These are phyloP conservation scores for Penium margaritaceum DNA, from an alignment of 139 green algal genomes.

Conservation along the genomic window DNA sequence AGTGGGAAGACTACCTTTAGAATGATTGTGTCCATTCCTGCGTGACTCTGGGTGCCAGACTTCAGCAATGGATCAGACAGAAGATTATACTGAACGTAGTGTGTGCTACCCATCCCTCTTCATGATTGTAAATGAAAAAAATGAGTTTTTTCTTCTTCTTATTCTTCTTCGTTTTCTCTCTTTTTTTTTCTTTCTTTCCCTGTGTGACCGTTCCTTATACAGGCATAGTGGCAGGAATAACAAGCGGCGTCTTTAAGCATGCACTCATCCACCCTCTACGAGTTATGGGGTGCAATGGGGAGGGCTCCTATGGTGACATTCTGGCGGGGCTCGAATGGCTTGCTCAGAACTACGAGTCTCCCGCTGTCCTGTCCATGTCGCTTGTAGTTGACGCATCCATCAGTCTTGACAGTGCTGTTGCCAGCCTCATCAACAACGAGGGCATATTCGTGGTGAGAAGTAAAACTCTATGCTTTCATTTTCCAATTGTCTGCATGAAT, in stretches of 20 bases:
- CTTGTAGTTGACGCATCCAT: conserved; percentile 6
- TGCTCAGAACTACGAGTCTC: neutral
- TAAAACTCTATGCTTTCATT: no score
- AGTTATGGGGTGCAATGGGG: conserved; percentile 12
- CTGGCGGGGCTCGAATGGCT: conserved; percentile 30
- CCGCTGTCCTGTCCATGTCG: conserved; percentile 30
- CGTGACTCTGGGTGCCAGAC: no score
- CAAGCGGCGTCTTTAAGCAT: conserved; percentile 7
- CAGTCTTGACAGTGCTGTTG: conserved; percentile 21
- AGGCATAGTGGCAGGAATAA: conserved; percentile 5
- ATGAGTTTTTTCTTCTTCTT: no score
- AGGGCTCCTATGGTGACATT: conserved; percentile 12
- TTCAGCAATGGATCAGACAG: no score
- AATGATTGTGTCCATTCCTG: no score
- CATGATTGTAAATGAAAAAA: no score
- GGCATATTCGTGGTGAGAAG: conserved; percentile 27
- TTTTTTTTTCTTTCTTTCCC: no score
- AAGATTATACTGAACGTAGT: no score
- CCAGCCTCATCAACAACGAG: conserved; percentile 4
- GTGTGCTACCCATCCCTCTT: no score
- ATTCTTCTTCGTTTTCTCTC: no score
- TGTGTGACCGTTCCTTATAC: neutral
- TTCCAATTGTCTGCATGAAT: no score
- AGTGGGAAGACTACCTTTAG: no score
- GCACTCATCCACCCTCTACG: conserved; percentile 23